phyloP scores from a whole-genome alignment of 208 protist species.

The Trypanosoma rangeli region DNA sequence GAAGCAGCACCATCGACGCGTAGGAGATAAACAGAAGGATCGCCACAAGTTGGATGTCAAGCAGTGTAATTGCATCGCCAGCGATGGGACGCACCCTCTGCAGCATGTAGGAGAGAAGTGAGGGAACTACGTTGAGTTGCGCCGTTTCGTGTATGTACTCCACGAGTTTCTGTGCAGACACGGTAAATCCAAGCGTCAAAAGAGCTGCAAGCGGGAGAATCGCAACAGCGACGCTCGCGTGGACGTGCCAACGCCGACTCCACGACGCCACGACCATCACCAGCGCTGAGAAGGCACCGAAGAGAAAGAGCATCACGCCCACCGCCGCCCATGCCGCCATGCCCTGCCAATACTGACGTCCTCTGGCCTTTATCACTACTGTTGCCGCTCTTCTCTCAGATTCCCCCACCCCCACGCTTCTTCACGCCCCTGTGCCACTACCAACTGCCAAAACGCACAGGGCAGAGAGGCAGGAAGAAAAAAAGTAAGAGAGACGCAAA shows the following conservation, averaged over 20 bases:
- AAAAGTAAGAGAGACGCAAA: not conserved
- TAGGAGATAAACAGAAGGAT: constrained; percentile 67
- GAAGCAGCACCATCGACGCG: constrained; percentile 37
- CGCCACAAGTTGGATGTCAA: constrained; percentile 48
- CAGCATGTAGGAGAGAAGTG: constrained; percentile 13
- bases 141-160: constrained; percentile 19
- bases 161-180: constrained; percentile 20
- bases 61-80: constrained; percentile 25
- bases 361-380: not conserved
- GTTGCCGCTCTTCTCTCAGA: not conserved
- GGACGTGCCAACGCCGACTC: constrained; percentile 18
- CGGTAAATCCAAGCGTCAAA: constrained; percentile 19
- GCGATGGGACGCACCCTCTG: constrained; percentile 22
- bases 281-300: not conserved
- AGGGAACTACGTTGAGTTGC: not conserved
- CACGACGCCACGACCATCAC: not conserved
- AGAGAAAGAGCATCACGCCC: not conserved
- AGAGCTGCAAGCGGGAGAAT: constrained; percentile 36
- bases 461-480: not conserved
- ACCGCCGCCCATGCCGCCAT: constrained; percentile 2
- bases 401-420: not conserved
- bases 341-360: not conserved
- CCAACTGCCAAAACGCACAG: not conserved
- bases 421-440: not conserved
- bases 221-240: constrained; percentile 41